These are phyloP conservation scores for Solanum boliviense DNA, from an alignment of 257 asterid species.

Conservation along the genomic window DNA sequence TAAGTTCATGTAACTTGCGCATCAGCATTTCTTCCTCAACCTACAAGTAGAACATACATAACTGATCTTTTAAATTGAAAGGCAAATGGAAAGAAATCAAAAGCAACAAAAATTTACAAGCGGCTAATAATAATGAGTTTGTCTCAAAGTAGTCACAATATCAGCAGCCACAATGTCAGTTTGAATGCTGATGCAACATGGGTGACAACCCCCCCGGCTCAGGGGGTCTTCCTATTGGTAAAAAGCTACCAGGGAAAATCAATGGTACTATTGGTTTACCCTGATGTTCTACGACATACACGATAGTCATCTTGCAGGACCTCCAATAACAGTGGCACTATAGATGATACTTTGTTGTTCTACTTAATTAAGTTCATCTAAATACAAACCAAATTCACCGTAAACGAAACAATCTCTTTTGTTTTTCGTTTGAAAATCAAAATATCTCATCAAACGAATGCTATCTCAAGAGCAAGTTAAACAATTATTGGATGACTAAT, in stretches of 20 bases:
- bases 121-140: neutral
- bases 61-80: neutral
- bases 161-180: neutral
- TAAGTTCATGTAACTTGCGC: conserved; percentile 79
- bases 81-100: neutral
- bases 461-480: neutral
- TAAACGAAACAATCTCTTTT: neutral
- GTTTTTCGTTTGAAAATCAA: neutral
- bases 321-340: neutral
- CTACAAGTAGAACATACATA: conserved; percentile 17
- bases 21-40: conserved; percentile 91
- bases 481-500: neutral
- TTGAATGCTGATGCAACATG: neutral
- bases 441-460: neutral
- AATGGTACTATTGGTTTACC: neutral
- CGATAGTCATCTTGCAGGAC: neutral
- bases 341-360: neutral
- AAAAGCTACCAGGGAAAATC: neutral
- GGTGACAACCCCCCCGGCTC: neutral
- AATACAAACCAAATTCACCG: neutral
- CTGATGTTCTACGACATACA: neutral
- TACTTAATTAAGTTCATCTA: neutral
- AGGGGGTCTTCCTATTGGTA: neutral
- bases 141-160: neutral
- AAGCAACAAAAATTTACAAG: neutral